A percentile compares a stretch with the other conserved stretches of the same genome.
These are phyloP conservation scores for Umbellularia californica DNA, from an alignment of 164 flowering plant genomes.

Conservation along the genomic window DNA sequence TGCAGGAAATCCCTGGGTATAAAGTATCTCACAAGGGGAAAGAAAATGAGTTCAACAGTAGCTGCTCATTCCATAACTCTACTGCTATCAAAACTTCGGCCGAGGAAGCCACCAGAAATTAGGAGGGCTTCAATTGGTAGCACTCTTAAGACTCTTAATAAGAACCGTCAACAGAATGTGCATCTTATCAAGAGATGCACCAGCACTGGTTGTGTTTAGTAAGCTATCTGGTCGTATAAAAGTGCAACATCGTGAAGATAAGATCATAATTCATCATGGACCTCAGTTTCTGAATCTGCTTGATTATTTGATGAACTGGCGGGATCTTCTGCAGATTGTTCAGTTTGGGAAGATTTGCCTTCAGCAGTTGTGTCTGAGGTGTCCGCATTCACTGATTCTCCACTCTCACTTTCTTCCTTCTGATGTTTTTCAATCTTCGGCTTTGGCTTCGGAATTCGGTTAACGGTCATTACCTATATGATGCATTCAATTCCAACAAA, in stretches of 20 bases:
- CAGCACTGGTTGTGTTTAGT: not conserved
- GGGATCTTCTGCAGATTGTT: conserved; percentile 16
- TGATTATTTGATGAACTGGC: conserved; percentile 11
- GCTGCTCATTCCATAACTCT: not conserved
- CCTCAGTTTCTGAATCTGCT: conserved; percentile 6
- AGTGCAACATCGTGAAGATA: not conserved
- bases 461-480: conserved; percentile 57
- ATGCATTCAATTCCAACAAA: not conserved
- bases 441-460: conserved; percentile 90
- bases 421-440: conserved; percentile 77
- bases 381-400: conserved; percentile 10
- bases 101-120: not conserved
- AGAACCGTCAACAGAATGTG: not conserved
- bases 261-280: conserved; percentile 29
- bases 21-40: too few species aligned
- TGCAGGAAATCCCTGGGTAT: too few species aligned
- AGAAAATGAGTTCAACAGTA: too few species aligned
- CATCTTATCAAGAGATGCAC: not conserved
- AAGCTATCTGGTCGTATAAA: not conserved
- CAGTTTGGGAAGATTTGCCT: conserved; percentile 15
- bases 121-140: not conserved
- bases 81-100: conserved; percentile 12
- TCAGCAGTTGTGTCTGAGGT: conserved; percentile 17
- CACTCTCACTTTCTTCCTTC: conserved; percentile 53
- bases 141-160: not conserved